These are phyloP conservation scores for Kwoniella mangroviensis DNA, from an alignment of 768 basidiomycete species.

Conservation along the genomic window DNA sequence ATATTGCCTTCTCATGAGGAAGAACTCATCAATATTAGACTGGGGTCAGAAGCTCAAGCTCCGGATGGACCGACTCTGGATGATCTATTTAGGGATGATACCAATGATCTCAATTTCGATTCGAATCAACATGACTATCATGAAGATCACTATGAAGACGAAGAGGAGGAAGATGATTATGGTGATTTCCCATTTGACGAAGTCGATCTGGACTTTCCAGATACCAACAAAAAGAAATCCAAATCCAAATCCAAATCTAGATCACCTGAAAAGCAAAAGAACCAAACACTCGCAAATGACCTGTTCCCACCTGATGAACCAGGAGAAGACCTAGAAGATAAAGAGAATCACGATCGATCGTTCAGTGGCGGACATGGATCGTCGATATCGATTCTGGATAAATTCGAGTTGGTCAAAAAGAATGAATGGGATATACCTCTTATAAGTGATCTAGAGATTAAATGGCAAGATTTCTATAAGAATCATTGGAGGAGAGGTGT, in stretches of 20 bases:
- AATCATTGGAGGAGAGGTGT: conserved; percentile 49
- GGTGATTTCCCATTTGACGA: conserved; percentile 26
- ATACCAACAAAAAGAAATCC: background rate
- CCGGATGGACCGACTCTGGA: background rate
- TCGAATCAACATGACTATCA: background rate
- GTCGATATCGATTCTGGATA: background rate
- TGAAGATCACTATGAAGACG: background rate
- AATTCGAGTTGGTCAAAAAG: background rate
- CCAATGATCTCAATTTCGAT: background rate
- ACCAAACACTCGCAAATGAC: background rate
- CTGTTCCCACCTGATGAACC: background rate
- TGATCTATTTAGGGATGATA: background rate
- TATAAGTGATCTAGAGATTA: conserved; percentile 9
- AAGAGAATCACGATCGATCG: background rate
- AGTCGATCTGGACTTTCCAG: conserved; percentile 14
- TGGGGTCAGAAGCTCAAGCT: too few species aligned
- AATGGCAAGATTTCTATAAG: conserved; percentile 39
- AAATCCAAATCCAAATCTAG: conserved; percentile 8
- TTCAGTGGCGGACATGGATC: background rate
- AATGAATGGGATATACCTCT: conserved; percentile 19
- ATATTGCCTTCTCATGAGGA: background rate
- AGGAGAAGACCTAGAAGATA: background rate
- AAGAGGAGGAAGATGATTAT: conserved; percentile 7
- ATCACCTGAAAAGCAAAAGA: conserved; percentile 7
- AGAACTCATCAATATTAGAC: background rate